Evolutionary conservation across 2,329 filamentous ascomycete genomes (phyloP), one percentile per base, ranked within the genome.

Genomic region (Rutstroemia sydowiana): DNA sequence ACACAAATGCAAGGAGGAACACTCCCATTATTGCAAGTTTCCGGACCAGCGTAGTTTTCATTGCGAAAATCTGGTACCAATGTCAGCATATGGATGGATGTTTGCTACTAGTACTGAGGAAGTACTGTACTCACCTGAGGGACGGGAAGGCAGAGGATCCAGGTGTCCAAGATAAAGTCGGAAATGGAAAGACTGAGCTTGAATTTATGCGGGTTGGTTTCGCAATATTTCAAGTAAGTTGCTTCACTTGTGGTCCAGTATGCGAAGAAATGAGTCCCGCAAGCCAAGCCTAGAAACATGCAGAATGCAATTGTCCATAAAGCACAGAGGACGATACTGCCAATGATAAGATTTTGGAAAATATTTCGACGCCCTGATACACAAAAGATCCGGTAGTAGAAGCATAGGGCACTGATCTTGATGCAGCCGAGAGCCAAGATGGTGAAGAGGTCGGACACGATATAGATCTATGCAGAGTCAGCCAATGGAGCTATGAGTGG

Each of bases 1-100:
- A 47, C 31, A 47, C 45, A n/a, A 47, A 47, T 28, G 45, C 31
- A n/a, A 47, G 30, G 45, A 47, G 45, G n/a, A 47, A 47, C 18
- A 47, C 45, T n/a, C 31, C 45, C n/a, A 47, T 23, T 13, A 47
- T 28, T 20, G 16, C 45, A 37, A 26, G 5, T 16, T 31, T 21
- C 5, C 45, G 31, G 14, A 20, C 7, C 7, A 47, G 9, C 18
- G 31, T 21, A 21, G 32, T 37, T 26, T 47, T 28, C 11, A 47
- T 21, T 13, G 5, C 16, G 16, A 21, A 37, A 26, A 47, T 47
- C 45, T 47, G 14, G 23, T 26, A 8, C 23, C 8, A 26, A 8
- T 26, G 16, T 37, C 7, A 37, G 34, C 34, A 37, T 37, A 37
- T 18, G 34, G 7, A 37, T 8, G n/a, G n/a, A n/a, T n/a, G n/a